Evolutionary conservation across 495 filamentous ascomycete species (phyloP), one percentile per base, ranked within the genome.

Genomic region (Talaromyces liani): DNA sequence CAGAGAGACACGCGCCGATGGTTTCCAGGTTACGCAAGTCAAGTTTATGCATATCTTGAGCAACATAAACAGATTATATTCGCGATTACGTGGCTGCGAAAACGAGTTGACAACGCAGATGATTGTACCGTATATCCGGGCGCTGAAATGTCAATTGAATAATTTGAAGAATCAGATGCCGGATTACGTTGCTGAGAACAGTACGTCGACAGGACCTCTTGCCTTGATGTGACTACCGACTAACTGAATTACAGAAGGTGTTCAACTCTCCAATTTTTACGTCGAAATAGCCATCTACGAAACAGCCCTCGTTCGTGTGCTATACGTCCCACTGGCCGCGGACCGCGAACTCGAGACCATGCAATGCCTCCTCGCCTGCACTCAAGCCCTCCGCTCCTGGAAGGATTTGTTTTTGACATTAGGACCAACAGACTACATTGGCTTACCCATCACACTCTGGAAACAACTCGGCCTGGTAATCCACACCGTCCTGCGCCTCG

Each of bases 1-100:
- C 4, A 71, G 69, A 51, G 77, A 80, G 45, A 71, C 73, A 58
- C 65, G 71, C 8, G 72, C 71, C 12, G 81, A 85, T 66, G 69
- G 73, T 22, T 54, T 77, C 39, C 69, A 83, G 14, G 72, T 79
- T 3, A 67, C 77, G 0, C 69, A 77, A 36, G 74, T 79, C 2
- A 71, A 67, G 34, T 67, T 82, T 47, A 75, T 77, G 57, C 70
- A 73, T 4, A 68, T 81, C 20, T 63, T 68, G 1, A 65, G 65
- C 6, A 70, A 71, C 53, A 66, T 66, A 0, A 56, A 33, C 7
- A 22, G 9, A 5, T 25, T 64, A 18, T 33, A 54, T 6, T 2
- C 60, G 5, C 65, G 61, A 56, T 49, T 64, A 2, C 54, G 65
- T 10, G 62, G 60, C 9, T 24, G 8, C 7, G 62, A 64, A 12